Conservation (phyloP, 345 rosid genomes). For the Combretum micranthum region DNA sequence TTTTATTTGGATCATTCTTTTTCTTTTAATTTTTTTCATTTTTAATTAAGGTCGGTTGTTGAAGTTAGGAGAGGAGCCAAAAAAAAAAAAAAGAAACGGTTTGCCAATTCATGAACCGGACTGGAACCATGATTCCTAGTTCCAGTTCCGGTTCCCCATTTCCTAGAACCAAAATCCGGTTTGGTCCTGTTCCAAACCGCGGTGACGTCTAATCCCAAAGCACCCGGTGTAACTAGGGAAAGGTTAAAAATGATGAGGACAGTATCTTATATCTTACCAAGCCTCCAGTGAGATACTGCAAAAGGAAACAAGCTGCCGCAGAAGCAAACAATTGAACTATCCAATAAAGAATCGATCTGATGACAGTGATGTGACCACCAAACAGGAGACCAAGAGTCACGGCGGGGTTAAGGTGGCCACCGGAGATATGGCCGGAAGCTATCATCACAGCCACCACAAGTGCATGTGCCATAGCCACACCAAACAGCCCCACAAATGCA, state of each 20-base stretch:
- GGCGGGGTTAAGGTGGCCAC: conserved; percentile 91
- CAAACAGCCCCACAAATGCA: conserved; percentile 47
- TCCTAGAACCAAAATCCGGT: too few relatives aligned
- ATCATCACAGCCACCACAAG: conserved; percentile 83
- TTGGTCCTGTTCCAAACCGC: too few relatives aligned
- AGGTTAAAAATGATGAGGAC: neutral
- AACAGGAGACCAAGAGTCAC: conserved; percentile 76
- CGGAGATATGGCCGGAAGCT: conserved; percentile 83
- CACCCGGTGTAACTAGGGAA: neutral
- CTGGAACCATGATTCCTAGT: too few relatives aligned
- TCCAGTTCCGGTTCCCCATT: too few relatives aligned
- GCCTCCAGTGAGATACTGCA: conserved; percentile 83
- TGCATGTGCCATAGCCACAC: conserved; percentile 79
- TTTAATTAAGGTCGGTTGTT: too few relatives aligned
- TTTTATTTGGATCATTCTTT: neutral
- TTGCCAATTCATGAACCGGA: too few relatives aligned
- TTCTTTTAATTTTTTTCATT: neutral
- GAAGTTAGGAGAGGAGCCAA: too few relatives aligned
- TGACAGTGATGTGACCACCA: conserved; percentile 71
- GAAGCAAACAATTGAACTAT: conserved; percentile 73
- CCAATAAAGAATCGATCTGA: conserved; percentile 70
- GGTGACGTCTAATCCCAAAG: too few relatives aligned
- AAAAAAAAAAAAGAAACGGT: neutral
- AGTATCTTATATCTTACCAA: conserved; percentile 27
- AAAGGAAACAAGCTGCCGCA: conserved; percentile 69